phyloP scores from a whole-genome alignment of 2,329 filamentous ascomycete genomes.

The Venturia carpophila region DNA sequence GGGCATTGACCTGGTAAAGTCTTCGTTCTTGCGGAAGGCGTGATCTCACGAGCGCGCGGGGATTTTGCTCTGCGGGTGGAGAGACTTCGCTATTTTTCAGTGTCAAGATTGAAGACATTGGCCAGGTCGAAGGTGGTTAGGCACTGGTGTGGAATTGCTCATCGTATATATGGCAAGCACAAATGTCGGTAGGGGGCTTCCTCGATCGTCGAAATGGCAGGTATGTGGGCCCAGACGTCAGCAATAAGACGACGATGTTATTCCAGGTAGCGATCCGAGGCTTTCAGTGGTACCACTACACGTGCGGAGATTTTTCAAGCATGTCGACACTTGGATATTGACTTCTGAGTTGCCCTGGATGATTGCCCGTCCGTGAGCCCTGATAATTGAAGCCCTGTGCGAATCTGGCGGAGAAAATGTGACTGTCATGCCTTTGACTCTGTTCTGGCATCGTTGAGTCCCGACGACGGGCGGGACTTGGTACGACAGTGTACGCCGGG shows the following conservation, averaged over 20 bases:
- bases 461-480: not conserved
- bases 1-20: not conserved
- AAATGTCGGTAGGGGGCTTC: not conserved
- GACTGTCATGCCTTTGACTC: not conserved
- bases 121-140: not conserved
- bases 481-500: not conserved
- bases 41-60: not conserved
- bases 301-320: not conserved
- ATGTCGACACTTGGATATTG: not conserved
- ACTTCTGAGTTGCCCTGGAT: not conserved
- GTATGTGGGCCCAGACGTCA: not conserved
- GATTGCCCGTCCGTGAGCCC: conserved; percentile 1
- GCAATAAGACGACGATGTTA: not conserved
- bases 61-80: not conserved
- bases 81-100: not conserved
- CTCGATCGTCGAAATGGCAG: not conserved
- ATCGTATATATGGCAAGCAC: not conserved
- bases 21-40: not conserved
- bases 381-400: not conserved
- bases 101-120: not conserved
- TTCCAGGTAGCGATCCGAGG: conserved; percentile 1
- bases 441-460: not conserved
- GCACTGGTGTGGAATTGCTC: not conserved
- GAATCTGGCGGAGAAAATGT: not conserved
- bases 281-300: not conserved